These are phyloP conservation scores for Talaromyces piceae DNA, from an alignment of 2,329 filamentous ascomycete genomes.

Conservation along the genomic window DNA sequence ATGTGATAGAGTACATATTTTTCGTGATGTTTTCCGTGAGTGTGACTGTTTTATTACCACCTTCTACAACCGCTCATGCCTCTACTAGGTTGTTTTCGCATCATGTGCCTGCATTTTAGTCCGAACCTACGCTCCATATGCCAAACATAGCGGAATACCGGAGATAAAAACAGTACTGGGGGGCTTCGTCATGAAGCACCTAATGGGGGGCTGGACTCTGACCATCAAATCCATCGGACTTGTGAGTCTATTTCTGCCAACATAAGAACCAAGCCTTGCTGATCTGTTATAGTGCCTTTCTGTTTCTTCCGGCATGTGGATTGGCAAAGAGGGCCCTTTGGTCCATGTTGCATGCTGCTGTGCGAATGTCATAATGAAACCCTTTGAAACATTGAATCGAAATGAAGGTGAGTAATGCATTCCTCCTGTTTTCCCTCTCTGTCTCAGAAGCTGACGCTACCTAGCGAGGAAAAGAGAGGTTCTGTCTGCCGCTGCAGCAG, in stretches of 20 bases:
- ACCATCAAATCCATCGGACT: slow-evolving; percentile 82
- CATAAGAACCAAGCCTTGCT: slow-evolving; percentile 12
- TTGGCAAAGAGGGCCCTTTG: slow-evolving; percentile 90
- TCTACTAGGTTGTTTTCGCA: slow-evolving; percentile 63
- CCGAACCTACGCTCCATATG: slow-evolving; percentile 74
- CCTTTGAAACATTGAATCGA: slow-evolving; percentile 69
- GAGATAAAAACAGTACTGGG: slow-evolving; percentile 96
- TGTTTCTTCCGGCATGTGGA: slow-evolving; percentile 90
- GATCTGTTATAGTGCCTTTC: slow-evolving; percentile 62
- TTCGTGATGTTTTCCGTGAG: slow-evolving; percentile 75
- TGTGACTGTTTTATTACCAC: neutral
- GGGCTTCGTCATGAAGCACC: slow-evolving; percentile 83
- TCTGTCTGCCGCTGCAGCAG: slow-evolving; percentile 82
- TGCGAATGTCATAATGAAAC: slow-evolving; percentile 86
- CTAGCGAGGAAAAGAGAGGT: slow-evolving; percentile 86
- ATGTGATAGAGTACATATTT: slow-evolving; percentile 79
- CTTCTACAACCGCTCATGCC: neutral
- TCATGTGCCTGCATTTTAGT: slow-evolving; percentile 71
- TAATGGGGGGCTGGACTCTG: slow-evolving; percentile 82
- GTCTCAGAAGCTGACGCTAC: slow-evolving; percentile 15
- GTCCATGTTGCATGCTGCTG: slow-evolving; percentile 97
- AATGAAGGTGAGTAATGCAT: slow-evolving; percentile 63
- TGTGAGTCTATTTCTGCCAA: slow-evolving; percentile 41
- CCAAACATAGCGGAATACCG: slow-evolving; percentile 90
- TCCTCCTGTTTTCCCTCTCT: neutral